Base-by-base conservation (phyloP, 73 alveolate genomes). In the Paramecium primaurelia region DNA sequence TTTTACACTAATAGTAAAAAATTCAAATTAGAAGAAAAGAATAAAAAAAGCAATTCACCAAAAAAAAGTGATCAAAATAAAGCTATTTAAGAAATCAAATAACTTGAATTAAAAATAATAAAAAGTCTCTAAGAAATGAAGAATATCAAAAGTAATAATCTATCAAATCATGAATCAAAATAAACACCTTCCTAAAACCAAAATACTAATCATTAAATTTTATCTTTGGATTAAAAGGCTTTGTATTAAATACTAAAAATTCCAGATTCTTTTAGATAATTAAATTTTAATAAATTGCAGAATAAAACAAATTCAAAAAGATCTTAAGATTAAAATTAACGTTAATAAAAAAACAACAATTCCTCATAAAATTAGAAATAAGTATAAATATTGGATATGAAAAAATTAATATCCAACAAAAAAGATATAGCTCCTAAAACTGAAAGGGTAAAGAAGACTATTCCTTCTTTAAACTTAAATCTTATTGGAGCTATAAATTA, bases 381-480 rank as follows among this genome's bases (percentile, higher is more conserved):
- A 64, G 51, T 32, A 6, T 64, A 64, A 64, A 64, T 64, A 28
- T 49, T 80, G 14, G 91, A 80, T 80, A 40, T 80, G 45, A 80
- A 80, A 64, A 80, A 80, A 36, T 18, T 80, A 22, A 80, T 80
- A 64, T 25, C 58, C 4, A 9, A 25, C n/a, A 80, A 80, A 80
- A 44, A 20, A 10, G 71, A 80, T 12, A 8, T 18, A 4, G 47
- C 91, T 14, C 44, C 73, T 8, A 45, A 80, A 49, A 44, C 91
- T 26, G 91, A 80, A 36, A 80, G 91, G 26, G 18, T 42, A 18
- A 80, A 80, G 18, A 80, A 47, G 45, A 80, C 47, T 1, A 80
- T 80, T 14, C 91, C 91, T 25, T 38, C 91, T 42, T 16, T 80
- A 25, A 80, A 80, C 16, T 49, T 80, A 45, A 49, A 49, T 80